These are phyloP conservation scores for Ottelia alismoides DNA, from an alignment of 106 monocot species.

Conservation along the genomic window DNA sequence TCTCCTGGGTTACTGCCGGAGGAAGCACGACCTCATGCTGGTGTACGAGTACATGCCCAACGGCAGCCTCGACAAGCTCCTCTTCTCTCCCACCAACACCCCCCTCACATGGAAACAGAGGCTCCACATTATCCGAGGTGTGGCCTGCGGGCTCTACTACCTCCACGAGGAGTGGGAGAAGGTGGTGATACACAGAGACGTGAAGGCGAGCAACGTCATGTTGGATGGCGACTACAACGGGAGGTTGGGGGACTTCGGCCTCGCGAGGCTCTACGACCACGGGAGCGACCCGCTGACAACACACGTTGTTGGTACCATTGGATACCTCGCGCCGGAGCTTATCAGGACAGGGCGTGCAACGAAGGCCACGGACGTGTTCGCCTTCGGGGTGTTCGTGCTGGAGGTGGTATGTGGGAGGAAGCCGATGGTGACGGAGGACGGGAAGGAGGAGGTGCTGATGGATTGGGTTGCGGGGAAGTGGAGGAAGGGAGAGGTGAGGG, in stretches of 20 bases:
- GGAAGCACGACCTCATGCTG: slow-evolving; percentile 18
- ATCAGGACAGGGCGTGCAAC: slow-evolving; percentile 1
- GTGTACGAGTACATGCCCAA: slow-evolving; percentile 79
- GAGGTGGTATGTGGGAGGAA: slow-evolving; percentile 3
- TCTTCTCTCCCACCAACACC: no score
- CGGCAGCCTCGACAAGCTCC: slow-evolving; percentile 63
- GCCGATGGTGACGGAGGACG: slow-evolving; percentile 2
- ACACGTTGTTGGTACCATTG: slow-evolving; percentile 11
- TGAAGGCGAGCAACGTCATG: slow-evolving; percentile 36
- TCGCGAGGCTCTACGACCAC: slow-evolving; percentile 11
- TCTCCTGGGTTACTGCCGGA: slow-evolving; percentile 20
- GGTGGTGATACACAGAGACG: slow-evolving; percentile 25
- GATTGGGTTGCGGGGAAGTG: slow-evolving; percentile 3
- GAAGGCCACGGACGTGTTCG: slow-evolving; percentile 2
- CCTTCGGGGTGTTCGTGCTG: background rate
- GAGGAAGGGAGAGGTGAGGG: background rate
- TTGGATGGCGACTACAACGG: slow-evolving; percentile 6
- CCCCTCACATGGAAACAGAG: slow-evolving; percentile 7
- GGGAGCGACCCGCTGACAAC: slow-evolving; percentile 4
- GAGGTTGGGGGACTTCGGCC: slow-evolving; percentile 10
- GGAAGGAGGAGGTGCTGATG: slow-evolving; percentile 1
- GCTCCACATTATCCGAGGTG: slow-evolving; percentile 5
- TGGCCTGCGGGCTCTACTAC: slow-evolving; percentile 7
- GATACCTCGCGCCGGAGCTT: slow-evolving; percentile 9
- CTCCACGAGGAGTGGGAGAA: slow-evolving; percentile 16